These are phyloP conservation scores for Coemansia sp. DNA, from an alignment of 192 early-diverging fungal genomes.

Conservation along the genomic window DNA sequence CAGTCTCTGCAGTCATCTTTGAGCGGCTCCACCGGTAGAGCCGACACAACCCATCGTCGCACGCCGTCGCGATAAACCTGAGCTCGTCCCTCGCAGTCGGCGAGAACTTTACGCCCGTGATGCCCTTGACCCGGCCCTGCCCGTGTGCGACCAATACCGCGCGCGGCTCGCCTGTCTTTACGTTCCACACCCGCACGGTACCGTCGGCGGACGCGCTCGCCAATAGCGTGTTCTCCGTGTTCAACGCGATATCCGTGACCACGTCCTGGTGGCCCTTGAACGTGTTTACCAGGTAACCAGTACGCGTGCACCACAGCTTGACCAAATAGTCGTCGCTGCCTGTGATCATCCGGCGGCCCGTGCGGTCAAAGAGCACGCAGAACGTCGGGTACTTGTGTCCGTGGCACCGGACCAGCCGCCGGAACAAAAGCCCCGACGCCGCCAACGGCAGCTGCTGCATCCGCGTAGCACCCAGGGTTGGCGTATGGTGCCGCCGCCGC, in stretches of 20 bases:
- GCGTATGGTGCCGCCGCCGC: slow-evolving; percentile 3
- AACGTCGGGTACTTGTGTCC: slow-evolving; percentile 78
- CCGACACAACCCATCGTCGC: slow-evolving; percentile 69
- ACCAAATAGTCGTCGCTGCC: slow-evolving; percentile 87
- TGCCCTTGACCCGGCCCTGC: slow-evolving; percentile 53
- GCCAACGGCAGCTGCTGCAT: slow-evolving; percentile 18
- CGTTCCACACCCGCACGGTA: slow-evolving; percentile 74
- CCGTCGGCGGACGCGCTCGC: slow-evolving; percentile 76
- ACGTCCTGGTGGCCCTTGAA: slow-evolving; percentile 77
- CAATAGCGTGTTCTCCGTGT: slow-evolving; percentile 73
- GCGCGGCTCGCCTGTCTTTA: slow-evolving; percentile 66
- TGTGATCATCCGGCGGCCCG: slow-evolving; percentile 71
- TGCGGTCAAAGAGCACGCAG: slow-evolving; percentile 74
- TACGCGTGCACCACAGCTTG: slow-evolving; percentile 79
- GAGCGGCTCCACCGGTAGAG: slow-evolving; percentile 71
- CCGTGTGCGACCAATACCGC: slow-evolving; percentile 54
- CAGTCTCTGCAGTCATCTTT: slow-evolving; percentile 53
- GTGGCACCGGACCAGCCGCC: slow-evolving; percentile 60
- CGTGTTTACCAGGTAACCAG: slow-evolving; percentile 75
- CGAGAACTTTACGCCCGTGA: slow-evolving; percentile 70
- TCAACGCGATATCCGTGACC: slow-evolving; percentile 76
- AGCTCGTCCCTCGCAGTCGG: slow-evolving; percentile 69
- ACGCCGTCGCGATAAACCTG: slow-evolving; percentile 67
- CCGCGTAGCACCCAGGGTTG: background rate
- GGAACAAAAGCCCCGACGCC: slow-evolving; percentile 14